Conservation (phyloP, 164 flowering plant species). For the Vitis cinerea region DNA sequence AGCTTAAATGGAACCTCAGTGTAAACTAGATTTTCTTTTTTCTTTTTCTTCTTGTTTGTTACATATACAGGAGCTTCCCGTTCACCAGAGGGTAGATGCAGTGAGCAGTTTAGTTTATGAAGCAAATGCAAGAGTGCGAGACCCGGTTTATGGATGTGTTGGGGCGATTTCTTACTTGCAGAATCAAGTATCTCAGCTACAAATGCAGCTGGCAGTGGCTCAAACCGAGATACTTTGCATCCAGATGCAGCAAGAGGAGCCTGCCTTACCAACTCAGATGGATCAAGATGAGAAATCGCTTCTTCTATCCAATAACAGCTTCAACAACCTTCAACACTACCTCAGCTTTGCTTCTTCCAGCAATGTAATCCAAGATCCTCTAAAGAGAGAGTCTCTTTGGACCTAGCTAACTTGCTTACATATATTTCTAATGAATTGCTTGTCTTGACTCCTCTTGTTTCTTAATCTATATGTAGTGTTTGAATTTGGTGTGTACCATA, state of each 20-base stretch:
- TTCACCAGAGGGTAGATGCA: constrained; percentile 63
- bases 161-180: constrained; percentile 63
- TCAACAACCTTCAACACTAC: constrained; percentile 41
- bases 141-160: constrained; percentile 73
- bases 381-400: constrained; percentile 78
- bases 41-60: background rate
- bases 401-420: constrained; percentile 28
- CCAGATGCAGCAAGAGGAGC: constrained; percentile 57
- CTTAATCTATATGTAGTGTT: background rate
- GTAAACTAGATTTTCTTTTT: constrained; percentile 3
- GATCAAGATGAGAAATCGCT: constrained; percentile 35
- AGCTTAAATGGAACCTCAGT: too few species aligned
- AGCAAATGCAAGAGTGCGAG: constrained; percentile 62
- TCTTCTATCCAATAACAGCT: constrained; percentile 23
- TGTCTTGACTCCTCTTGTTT: background rate
- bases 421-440: constrained; percentile 12
- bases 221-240: constrained; percentile 66
- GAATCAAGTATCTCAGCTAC: constrained; percentile 60
- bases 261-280: constrained; percentile 11
- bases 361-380: constrained; percentile 70
- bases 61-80: constrained; percentile 53
- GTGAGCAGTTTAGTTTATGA: constrained; percentile 63
- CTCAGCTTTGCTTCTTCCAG: constrained; percentile 50
- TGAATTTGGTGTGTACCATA: too few species aligned
- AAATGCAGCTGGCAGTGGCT: constrained; percentile 66